These are phyloP conservation scores for Saccharomyces hybrid DNA, from an alignment of 1,139 yeast genomes.

Conservation along the genomic window DNA sequence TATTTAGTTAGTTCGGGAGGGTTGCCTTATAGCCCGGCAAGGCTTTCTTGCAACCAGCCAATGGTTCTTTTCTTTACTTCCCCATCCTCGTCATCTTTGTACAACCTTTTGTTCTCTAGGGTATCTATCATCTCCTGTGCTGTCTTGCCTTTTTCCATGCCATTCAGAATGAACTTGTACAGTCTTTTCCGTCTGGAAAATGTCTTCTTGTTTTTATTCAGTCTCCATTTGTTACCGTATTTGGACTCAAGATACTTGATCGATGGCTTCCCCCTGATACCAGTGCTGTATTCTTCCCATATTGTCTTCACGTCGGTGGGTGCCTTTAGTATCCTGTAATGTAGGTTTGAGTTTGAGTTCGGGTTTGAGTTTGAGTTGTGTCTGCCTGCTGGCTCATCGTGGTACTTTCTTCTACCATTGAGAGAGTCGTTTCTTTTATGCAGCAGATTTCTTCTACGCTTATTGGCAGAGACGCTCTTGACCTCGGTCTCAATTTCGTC, in stretches of 20 bases:
- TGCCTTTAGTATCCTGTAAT: slow-evolving; percentile 30
- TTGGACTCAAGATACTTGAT: slow-evolving; percentile 31
- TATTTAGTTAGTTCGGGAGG: too few relatives aligned
- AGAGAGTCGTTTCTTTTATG: not conserved
- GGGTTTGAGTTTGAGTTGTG: slow-evolving; percentile 3
- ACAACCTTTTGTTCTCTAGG: slow-evolving; percentile 28
- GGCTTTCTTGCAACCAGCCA: slow-evolving; percentile 33
- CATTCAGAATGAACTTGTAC: slow-evolving; percentile 32
- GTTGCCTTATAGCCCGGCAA: slow-evolving; percentile 24
- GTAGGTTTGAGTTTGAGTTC: slow-evolving; percentile 8
- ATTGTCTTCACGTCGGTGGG: slow-evolving; percentile 32
- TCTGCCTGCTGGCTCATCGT: not conserved
- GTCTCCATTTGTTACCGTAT: slow-evolving; percentile 34
- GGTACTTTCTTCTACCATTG: not conserved
- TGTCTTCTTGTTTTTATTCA: slow-evolving; percentile 29
- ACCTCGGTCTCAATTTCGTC: slow-evolving; percentile 2
- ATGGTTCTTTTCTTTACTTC: slow-evolving; percentile 31
- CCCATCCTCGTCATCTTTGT: slow-evolving; percentile 27
- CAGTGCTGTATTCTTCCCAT: slow-evolving; percentile 33
- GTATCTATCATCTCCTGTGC: slow-evolving; percentile 31
- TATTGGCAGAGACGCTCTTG: not conserved
- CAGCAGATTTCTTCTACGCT: not conserved
- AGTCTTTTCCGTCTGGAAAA: slow-evolving; percentile 33
- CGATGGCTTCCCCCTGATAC: slow-evolving; percentile 33
- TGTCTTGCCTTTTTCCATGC: slow-evolving; percentile 30